These are phyloP conservation scores for Myxozyma monticola DNA, from an alignment of 805 yeast species.

Conservation along the genomic window DNA sequence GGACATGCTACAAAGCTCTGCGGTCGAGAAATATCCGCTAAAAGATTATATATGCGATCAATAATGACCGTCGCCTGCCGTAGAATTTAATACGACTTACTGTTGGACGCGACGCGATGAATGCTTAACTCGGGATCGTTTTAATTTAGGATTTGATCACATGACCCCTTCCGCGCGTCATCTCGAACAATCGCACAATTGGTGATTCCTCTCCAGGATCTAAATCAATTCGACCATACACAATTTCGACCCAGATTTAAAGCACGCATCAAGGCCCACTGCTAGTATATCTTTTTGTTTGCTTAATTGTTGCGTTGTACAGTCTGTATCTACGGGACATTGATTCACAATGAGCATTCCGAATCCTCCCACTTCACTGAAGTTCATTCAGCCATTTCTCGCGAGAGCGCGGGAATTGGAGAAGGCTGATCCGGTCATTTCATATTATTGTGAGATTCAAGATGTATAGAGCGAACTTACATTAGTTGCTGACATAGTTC, in stretches of 20 bases:
- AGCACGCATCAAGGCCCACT: background rate
- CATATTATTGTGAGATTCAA: slow-evolving; percentile 61
- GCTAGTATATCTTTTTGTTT: background rate
- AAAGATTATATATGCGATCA: too few relatives aligned
- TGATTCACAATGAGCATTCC: background rate
- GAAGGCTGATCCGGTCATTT: slow-evolving; percentile 60
- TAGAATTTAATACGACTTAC: too few relatives aligned
- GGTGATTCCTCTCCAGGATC: too few relatives aligned
- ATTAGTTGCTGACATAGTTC: slow-evolving; percentile 6
- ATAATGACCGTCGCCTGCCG: too few relatives aligned
- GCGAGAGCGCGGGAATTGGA: slow-evolving; percentile 60
- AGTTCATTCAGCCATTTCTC: slow-evolving; percentile 48
- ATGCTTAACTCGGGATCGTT: too few relatives aligned
- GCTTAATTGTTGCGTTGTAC: background rate
- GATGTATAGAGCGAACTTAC: background rate
- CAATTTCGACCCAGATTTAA: background rate
- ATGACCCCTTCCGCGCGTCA: too few relatives aligned
- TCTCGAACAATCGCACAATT: too few relatives aligned
- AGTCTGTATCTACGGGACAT: too few relatives aligned
- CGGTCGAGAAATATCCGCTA: too few relatives aligned
- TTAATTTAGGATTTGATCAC: too few relatives aligned
- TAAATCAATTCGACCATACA: background rate
- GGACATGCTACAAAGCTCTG: too few relatives aligned
- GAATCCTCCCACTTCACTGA: slow-evolving; percentile 25
- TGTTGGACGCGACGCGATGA: too few relatives aligned